Percentiles rank a stretch among this genome's conserved stretches.
Evolutionary conservation across 2,329 filamentous ascomycete species (phyloP).

Genomic region (Alternaria gansuensis): DNA sequence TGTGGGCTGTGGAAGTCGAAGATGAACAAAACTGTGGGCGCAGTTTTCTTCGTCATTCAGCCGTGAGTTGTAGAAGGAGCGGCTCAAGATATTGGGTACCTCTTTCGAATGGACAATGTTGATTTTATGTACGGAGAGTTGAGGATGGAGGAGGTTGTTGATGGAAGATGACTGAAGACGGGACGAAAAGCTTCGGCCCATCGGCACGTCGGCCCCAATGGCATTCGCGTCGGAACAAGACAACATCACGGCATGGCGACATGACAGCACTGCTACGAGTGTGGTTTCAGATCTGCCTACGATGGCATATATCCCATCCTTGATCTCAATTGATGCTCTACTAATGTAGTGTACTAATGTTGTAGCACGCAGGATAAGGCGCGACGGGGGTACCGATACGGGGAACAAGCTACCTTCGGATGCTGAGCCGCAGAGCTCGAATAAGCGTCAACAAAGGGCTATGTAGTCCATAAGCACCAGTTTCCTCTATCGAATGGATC

Average conservation of each 20-base stretch:
- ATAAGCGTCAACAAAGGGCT: constrained; percentile 2
- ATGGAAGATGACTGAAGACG: not conserved
- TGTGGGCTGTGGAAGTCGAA: too few species aligned
- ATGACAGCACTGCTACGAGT: not conserved
- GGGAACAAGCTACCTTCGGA: constrained; percentile 9
- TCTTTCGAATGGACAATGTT: not conserved
- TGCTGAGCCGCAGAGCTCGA: constrained; percentile 8
- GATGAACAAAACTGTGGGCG: too few species aligned
- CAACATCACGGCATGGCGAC: not conserved
- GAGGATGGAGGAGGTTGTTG: not conserved
- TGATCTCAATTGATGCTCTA: not conserved
- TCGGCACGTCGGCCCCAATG: not conserved
- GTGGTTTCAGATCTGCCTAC: not conserved
- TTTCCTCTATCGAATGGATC: not conserved
- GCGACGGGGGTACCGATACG: constrained; percentile 9
- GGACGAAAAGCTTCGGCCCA: not conserved
- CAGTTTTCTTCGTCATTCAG: not conserved
- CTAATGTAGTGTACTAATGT: not conserved
- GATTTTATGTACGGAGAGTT: not conserved
- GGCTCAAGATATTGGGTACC: not conserved
- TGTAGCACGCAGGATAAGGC: not conserved
- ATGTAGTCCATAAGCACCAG: not conserved
- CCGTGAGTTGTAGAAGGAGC: not conserved
- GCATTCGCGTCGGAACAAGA: not conserved
- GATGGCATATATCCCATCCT: not conserved